A percentile compares a stretch with the other conserved stretches of the same genome.
These are phyloP conservation scores for Colletotrichum lini DNA, from an alignment of 2,329 filamentous ascomycete species.

Conservation along the genomic window DNA sequence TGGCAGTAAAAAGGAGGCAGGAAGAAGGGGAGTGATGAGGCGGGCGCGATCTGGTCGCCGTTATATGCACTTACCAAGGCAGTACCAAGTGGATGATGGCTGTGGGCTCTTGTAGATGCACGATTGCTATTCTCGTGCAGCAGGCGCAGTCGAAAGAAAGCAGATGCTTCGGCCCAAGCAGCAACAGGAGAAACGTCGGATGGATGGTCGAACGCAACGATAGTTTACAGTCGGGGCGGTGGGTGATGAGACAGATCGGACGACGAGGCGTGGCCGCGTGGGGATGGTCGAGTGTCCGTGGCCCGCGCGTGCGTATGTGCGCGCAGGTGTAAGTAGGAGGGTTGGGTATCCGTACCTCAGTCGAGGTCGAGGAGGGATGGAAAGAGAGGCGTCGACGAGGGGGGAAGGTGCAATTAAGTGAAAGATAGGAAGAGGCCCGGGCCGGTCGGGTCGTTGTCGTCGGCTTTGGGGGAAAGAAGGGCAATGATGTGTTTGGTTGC, in stretches of 20 bases:
- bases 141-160: slow-evolving; percentile 17
- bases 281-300: slow-evolving; percentile 33
- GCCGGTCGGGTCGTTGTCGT: not conserved
- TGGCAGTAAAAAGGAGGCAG: slow-evolving; percentile 22
- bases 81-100: slow-evolving; percentile 6
- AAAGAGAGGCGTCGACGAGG: slow-evolving; percentile 12
- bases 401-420: slow-evolving; percentile 33
- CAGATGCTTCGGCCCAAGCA: slow-evolving; percentile 9
- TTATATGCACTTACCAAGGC: slow-evolving; percentile 33
- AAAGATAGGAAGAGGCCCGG: slow-evolving; percentile 3
- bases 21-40: slow-evolving; percentile 3
- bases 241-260: slow-evolving; percentile 28
- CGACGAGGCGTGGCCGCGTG: slow-evolving; percentile 31
- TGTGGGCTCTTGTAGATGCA: slow-evolving; percentile 5
- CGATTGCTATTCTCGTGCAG: slow-evolving; percentile 30
- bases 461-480: slow-evolving; percentile 1
- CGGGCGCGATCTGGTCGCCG: slow-evolving; percentile 1
- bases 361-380: slow-evolving; percentile 16
- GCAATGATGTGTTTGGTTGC: not conserved
- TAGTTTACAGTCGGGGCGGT: slow-evolving; percentile 31
- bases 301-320: slow-evolving; percentile 3
- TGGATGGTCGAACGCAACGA: slow-evolving; percentile 27
- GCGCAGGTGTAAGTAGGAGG: not conserved
- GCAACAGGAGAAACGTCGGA: slow-evolving; percentile 35
- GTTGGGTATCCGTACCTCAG: not conserved